phyloP scores from a whole-genome alignment of 768 basidiomycete species.

The Asterophora lycoperdoides region DNA sequence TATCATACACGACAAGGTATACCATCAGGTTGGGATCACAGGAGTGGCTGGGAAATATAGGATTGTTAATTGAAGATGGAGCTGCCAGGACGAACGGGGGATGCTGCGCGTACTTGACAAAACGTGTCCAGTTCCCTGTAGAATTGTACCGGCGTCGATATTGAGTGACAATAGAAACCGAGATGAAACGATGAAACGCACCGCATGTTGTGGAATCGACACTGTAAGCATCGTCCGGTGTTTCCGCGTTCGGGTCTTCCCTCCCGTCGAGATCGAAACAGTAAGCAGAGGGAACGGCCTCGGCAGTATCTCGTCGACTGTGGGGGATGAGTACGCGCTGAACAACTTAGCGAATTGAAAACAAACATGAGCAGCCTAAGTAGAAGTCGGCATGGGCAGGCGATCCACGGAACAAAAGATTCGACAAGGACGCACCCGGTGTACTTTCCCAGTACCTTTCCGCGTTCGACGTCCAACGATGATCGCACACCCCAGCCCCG shows the following conservation, averaged over 20 bases:
- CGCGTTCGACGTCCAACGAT: conserved; percentile 34
- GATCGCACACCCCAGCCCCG: conserved; percentile 69
- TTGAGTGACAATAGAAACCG: not conserved
- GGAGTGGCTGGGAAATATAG: conserved; percentile 48
- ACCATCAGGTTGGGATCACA: conserved; percentile 57
- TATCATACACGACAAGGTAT: conserved; percentile 60
- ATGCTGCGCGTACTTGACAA: conserved; percentile 53
- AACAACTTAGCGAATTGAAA: not conserved
- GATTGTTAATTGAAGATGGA: not conserved
- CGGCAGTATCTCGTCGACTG: conserved; percentile 43
- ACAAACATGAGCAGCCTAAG: conserved; percentile 45
- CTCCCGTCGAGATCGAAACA: conserved; percentile 64
- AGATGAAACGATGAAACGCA: conserved; percentile 22
- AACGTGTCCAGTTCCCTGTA: conserved; percentile 73
- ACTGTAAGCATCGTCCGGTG: conserved; percentile 36
- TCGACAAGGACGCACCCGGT: conserved; percentile 46
- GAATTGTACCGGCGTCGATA: not conserved
- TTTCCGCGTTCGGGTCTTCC: conserved; percentile 34
- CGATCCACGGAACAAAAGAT: conserved; percentile 4
- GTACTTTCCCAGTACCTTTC: conserved; percentile 65
- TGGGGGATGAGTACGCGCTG: not conserved
- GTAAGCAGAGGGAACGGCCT: conserved; percentile 37
- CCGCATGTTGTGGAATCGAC: conserved; percentile 54
- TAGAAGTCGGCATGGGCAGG: not conserved
- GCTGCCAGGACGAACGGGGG: not conserved